phyloP scores from a whole-genome alignment of 176 grass and related monocot genomes.

The Tuctoria greenei region DNA sequence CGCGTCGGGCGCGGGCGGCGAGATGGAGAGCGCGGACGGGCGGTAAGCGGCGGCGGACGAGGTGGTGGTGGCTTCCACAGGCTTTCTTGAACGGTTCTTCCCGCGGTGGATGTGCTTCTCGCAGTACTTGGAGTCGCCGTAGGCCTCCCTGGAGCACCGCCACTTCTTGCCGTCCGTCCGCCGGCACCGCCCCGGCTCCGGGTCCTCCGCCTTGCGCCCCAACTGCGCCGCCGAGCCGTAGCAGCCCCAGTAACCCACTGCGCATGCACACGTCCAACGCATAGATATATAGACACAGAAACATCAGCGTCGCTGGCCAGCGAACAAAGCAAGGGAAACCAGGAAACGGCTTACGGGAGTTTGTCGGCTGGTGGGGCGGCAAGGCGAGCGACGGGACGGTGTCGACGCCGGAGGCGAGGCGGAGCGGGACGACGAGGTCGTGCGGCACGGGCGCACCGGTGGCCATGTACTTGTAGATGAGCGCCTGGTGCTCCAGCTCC shows the following conservation, averaged over 20 bases:
- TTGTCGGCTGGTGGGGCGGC: slow-evolving; percentile 45
- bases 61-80: slow-evolving; percentile 58
- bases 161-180: slow-evolving; percentile 97
- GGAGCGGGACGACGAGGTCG: slow-evolving; percentile 74
- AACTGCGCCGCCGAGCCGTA: slow-evolving; percentile 52
- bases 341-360: too few relatives aligned
- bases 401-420: slow-evolving; percentile 51
- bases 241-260: slow-evolving; percentile 76
- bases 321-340: background rate
- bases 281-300: background rate
- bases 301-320: background rate
- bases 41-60: slow-evolving; percentile 26
- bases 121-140: slow-evolving; percentile 91
- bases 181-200: slow-evolving; percentile 83
- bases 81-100: slow-evolving; percentile 99
- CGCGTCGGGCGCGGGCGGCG: slow-evolving; percentile 34
- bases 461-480: slow-evolving; percentile 96
- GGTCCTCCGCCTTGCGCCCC: slow-evolving; percentile 64
- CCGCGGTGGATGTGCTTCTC: slow-evolving; percentile 97
- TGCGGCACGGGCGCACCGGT: slow-evolving; percentile 68
- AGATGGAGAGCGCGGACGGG: slow-evolving; percentile 42
- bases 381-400: slow-evolving; percentile 63
- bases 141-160: slow-evolving; percentile 85
- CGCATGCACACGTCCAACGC: background rate
- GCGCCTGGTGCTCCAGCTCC: slow-evolving; percentile 92